Base-by-base conservation (phyloP, 805 yeast genomes). In the Brettanomyces naardenensis region DNA sequence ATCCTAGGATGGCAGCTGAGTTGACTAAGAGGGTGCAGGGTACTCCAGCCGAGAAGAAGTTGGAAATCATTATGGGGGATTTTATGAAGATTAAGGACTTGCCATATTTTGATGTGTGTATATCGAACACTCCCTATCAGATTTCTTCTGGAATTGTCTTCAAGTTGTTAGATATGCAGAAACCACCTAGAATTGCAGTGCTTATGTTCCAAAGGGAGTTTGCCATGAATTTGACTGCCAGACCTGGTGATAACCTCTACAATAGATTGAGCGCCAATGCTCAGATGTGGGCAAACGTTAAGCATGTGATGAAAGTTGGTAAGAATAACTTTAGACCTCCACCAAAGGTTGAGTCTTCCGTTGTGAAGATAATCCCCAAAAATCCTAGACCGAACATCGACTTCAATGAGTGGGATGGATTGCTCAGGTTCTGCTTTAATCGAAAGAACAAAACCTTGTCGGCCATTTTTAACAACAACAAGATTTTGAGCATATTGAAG, bases 1-100 rank as follows among this genome's bases (percentile, higher is more conserved):
- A 92, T 64, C 98, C 98, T n/a, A 71, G 97, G 65, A 92, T 92
- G 98, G 98, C 97, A 3, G 97, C 97, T 0, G 98, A 92, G 62
- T 69, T 92, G 52, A 87, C 97, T 9, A 92, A 92, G 60, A 80
- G 98, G 68, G 97, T 92, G 13, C 96, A 87, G 53, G 97, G 97
- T 10, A 90, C 94, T n/a, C 89, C 96, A 1, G 81, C 74, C 39
- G 92, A 88, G 59, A 87, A 86, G 63, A 89, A 88, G 58, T 68
- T 92, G 39, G 97, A 92, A 45, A 87, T 92, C 42, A 64, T 90
- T 53, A 69, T 92, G 46, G 98, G 98, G 15, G 98, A 92, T 64
- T 89, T 88, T 59, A 90, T 92, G 78, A 92, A 92, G 62, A 78
- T 95, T 2, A 97, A 92, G 33, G 52, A 45, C 9, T 65, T 92